Evolutionary conservation across 1,284 basidiomycete species (phyloP), one percentile per base, ranked within the genome.

Genomic region (Ustilago trichophora): DNA sequence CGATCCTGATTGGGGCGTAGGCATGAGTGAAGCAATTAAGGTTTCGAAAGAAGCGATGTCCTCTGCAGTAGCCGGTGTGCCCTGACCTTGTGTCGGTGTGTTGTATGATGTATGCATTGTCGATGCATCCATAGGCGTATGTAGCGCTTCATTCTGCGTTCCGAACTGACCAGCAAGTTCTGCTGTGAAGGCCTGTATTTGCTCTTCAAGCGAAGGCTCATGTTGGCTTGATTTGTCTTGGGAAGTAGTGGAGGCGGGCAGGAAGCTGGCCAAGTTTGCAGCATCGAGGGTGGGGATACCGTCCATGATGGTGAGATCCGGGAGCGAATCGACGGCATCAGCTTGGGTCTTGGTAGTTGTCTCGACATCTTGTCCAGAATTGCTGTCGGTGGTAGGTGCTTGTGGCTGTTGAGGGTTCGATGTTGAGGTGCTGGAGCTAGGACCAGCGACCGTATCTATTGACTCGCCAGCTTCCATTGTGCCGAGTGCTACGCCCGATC

Each of bases 381-480:
- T 18, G 35, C 12, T 25, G 6, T 32, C 15, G 40, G 19, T 34
- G 18, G 7, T 21, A 16, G 42, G 18, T 29, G 19, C 10, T 29
- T 41, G 47, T 33, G 36, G 36, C 26, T 47, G 52, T 16, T 47
- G 44, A 16, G 24, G 21, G 5, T 32, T 15, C 11, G 35, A 33
- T 16, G 33, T 16, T 22, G 29, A 44, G 34, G 27, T 18, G 24
- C 11, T 27, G 4, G 32, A 27, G 32, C 26, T 44, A 22, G 40
- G 6, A 21, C 31, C 22, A 21, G 36, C 43, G n/a, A 33, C 58
- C 38, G 45, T 12, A 51, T 63, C 50, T 64, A 63, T 64, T 34
- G 66, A 69, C 44, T 69, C 66, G 24, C 66, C 66, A 11, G 59
- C 66, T 41, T 69, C 66, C 66, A 69, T 69, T 32, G 1, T 53